Evolutionary conservation across 352 stramenopile genomes (phyloP).

Genomic region (Phytophthora podocarpi): DNA sequence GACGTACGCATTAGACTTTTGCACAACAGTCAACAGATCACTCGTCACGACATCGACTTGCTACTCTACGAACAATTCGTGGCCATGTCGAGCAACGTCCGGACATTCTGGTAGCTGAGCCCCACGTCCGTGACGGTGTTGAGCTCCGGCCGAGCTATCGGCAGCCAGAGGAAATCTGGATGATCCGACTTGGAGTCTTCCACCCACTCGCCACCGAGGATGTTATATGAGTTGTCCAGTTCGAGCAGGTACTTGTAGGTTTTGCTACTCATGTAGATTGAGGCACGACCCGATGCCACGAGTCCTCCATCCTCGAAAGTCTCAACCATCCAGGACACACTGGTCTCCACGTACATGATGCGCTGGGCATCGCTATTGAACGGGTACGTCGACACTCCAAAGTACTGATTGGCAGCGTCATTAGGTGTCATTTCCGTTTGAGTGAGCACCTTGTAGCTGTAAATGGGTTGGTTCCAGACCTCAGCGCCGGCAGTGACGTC

Average conservation of each 20-base stretch:
- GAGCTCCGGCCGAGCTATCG: slow-evolving; percentile 25
- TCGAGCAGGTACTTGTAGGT: slow-evolving; percentile 51
- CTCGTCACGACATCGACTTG: neutral
- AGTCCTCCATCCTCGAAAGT: slow-evolving; percentile 46
- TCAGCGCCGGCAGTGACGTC: slow-evolving; percentile 42
- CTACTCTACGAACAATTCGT: slow-evolving; percentile 28
- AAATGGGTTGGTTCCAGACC: slow-evolving; percentile 70
- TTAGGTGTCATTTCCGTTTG: slow-evolving; percentile 41
- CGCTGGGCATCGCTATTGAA: slow-evolving; percentile 47
- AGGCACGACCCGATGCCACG: slow-evolving; percentile 26
- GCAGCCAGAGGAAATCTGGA: slow-evolving; percentile 50
- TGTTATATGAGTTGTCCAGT: slow-evolving; percentile 42
- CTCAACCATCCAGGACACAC: slow-evolving; percentile 53
- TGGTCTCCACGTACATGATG: slow-evolving; percentile 52
- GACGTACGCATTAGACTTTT: slow-evolving; percentile 11
- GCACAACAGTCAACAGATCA: slow-evolving; percentile 12
- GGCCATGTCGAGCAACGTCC: slow-evolving; percentile 25
- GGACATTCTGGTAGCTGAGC: slow-evolving; percentile 41
- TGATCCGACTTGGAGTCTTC: slow-evolving; percentile 37
- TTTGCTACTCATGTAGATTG: slow-evolving; percentile 30
- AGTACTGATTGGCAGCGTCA: slow-evolving; percentile 41
- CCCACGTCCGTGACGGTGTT: slow-evolving; percentile 37
- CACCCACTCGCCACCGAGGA: slow-evolving; percentile 52
- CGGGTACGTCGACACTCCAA: slow-evolving; percentile 42
- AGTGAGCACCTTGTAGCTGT: slow-evolving; percentile 47